Base-by-base conservation (phyloP, 257 asterid species). In the Thymus mandschuricus region DNA sequence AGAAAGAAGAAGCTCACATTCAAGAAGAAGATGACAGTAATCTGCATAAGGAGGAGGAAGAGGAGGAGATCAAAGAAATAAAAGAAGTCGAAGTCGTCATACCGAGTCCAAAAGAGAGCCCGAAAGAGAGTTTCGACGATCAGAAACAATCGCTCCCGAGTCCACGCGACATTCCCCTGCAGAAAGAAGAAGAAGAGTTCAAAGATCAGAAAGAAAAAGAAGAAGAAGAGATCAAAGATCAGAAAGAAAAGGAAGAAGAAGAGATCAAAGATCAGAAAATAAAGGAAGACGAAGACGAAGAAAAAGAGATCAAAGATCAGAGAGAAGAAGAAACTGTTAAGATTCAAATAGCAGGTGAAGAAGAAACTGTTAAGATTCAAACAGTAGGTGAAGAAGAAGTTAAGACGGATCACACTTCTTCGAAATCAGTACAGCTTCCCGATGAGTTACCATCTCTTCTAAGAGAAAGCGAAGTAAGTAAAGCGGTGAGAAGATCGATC, bases 401-500 rank as follows among this genome's bases (percentile, higher is more conserved):
- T 1, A n/a, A 52, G n/a, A 69, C 49, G 69, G 41, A 27, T 35
- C 31, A 38, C 31, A 38, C 30, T 15, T 61, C 49, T n/a, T 40
- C 33, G 4, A 71, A 71, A 45, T 51, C 76, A 69, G 81, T 71
- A 2, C 49, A 44, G 49, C 49, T 1, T 44, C 11, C 79, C 33
- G 76, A 78, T 31, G 54, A 57, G 50, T 40, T 64, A 55, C 68
- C 68, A 64, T 71, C 74, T 15, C 62, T 27, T 8, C 41, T 68
- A 27, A 66, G 64, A 34, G 58, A 75, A 51, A 78, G 50, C 13
- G 81, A 64, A 4, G 75, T 30, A 6, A 73, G 70, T 12, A 85
- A 73, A 68, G 13, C 80, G 0, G 75, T 34, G 8, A 77, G 75
- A 35, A 83, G 75, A 69, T 51, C 80, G 0, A 88, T 51, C 21